Conservation (phyloP, 352 stramenopile genomes). For the Blastocystis hominis region DNA sequence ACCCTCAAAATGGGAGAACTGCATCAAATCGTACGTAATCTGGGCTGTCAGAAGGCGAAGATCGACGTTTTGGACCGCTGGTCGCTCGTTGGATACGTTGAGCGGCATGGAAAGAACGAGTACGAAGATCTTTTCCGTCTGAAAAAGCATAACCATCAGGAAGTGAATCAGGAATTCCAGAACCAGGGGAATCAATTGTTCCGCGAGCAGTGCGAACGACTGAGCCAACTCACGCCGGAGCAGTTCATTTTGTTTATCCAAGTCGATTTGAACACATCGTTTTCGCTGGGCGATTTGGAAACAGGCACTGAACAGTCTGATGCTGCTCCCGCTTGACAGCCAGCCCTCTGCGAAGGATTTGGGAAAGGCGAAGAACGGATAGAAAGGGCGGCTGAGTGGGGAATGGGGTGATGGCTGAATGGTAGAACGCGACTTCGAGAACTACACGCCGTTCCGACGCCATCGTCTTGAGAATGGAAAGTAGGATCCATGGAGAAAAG, state of each 20-base stretch:
- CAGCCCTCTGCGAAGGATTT: too few relatives aligned
- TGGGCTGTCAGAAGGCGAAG: neutral
- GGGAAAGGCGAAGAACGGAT: too few relatives aligned
- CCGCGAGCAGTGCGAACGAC: neutral
- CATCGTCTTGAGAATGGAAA: neutral
- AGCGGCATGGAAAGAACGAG: neutral
- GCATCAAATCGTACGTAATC: neutral
- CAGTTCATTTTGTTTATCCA: too few relatives aligned
- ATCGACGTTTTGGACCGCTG: neutral
- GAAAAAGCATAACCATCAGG: conserved; percentile 52
- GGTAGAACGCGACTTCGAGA: neutral
- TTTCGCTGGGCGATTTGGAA: too few relatives aligned
- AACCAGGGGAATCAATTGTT: conserved; percentile 26
- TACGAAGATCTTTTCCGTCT: neutral
- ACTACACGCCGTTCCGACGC: neutral
- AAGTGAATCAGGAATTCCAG: conserved; percentile 41
- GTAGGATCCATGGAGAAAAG: neutral
- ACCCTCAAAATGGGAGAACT: conserved; percentile 18
- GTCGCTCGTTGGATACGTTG: neutral
- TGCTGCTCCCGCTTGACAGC: too few relatives aligned
- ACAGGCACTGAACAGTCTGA: too few relatives aligned
- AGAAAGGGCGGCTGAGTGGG: too few relatives aligned
- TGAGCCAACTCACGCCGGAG: neutral
- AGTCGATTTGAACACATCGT: too few relatives aligned
- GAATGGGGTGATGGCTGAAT: neutral